These are phyloP conservation scores for Anastatica hierochuntica DNA, from an alignment of 345 rosid genomes.

Conservation along the genomic window DNA sequence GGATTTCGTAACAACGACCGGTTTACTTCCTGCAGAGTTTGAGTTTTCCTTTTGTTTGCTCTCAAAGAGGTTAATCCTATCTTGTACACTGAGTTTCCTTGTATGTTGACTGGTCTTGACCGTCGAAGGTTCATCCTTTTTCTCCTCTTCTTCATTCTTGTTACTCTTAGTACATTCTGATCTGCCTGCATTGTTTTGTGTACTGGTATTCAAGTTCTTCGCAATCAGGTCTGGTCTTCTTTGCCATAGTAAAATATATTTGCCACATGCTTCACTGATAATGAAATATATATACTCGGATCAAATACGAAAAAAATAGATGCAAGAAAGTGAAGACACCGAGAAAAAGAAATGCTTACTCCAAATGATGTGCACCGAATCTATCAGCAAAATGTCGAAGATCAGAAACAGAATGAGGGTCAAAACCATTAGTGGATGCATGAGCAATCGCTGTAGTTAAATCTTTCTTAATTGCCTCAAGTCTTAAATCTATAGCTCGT, in stretches of 20 bases:
- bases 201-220: conserved; percentile 53
- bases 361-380: conserved; percentile 64
- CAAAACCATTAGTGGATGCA: conserved; percentile 81
- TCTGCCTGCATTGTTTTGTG: conserved; percentile 1
- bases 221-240: conserved; percentile 65
- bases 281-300: not conserved
- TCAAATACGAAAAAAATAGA: not conserved
- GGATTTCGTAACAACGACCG: conserved; percentile 41
- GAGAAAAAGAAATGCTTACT: conserved; percentile 41
- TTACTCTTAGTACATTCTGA: not conserved
- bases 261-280: conserved; percentile 69
- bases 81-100: conserved; percentile 92
- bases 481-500: conserved; percentile 86
- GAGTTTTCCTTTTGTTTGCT: conserved; percentile 66
- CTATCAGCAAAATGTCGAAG: conserved; percentile 65
- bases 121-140: conserved; percentile 34
- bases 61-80: conserved; percentile 86
- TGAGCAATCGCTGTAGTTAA: conserved; percentile 49
- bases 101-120: conserved; percentile 38
- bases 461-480: conserved; percentile 64
- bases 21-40: conserved; percentile 50
- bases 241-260: conserved; percentile 52
- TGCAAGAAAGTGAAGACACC: not conserved
- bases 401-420: conserved; percentile 47
- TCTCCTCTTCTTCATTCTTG: conserved; percentile 36